phyloP scores from a whole-genome alignment of 306 rosid species.

The Pyrus bretschneideri region DNA sequence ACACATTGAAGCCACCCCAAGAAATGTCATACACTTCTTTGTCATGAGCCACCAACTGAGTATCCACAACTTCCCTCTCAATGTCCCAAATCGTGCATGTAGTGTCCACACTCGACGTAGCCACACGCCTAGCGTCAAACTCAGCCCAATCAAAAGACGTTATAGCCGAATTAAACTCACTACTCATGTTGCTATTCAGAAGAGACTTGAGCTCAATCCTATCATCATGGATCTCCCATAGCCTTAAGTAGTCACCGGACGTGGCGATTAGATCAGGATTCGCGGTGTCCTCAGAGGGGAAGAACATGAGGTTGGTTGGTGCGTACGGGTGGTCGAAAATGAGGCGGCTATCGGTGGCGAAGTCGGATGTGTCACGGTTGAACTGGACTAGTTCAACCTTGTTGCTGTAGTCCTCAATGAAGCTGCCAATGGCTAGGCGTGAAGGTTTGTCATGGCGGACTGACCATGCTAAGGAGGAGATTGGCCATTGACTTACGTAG shows the following conservation, averaged over 20 bases:
- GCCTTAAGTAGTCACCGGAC: conserved; percentile 51
- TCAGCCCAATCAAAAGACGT: conserved; percentile 57
- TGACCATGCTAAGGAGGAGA: conserved; percentile 55
- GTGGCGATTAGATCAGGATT: conserved; percentile 59
- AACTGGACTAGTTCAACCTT: conserved; percentile 57
- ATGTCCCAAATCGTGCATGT: conserved; percentile 64
- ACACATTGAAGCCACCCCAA: conserved; percentile 63
- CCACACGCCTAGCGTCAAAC: conserved; percentile 33
- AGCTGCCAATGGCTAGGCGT: conserved; percentile 55
- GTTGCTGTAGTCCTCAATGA: conserved; percentile 52
- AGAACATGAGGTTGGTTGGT: conserved; percentile 65
- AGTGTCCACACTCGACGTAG: conserved; percentile 47
- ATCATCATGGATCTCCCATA: conserved; percentile 58
- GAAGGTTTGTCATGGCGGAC: conserved; percentile 35
- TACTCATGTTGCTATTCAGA: conserved; percentile 36
- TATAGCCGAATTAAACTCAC: conserved; percentile 43
- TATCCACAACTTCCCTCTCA: conserved; percentile 45
- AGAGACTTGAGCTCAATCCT: conserved; percentile 49
- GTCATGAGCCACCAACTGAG: conserved; percentile 65
- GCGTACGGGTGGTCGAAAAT: conserved; percentile 56
- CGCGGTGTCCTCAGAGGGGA: conserved; percentile 41
- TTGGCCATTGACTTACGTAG: conserved; percentile 50
- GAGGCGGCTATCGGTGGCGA: conserved; percentile 39
- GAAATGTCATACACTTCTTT: conserved; percentile 65
- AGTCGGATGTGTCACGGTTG: conserved; percentile 35